Evolutionary conservation across 1,284 basidiomycete genomes (phyloP).

Genomic region (Anthracocystis setariae): DNA sequence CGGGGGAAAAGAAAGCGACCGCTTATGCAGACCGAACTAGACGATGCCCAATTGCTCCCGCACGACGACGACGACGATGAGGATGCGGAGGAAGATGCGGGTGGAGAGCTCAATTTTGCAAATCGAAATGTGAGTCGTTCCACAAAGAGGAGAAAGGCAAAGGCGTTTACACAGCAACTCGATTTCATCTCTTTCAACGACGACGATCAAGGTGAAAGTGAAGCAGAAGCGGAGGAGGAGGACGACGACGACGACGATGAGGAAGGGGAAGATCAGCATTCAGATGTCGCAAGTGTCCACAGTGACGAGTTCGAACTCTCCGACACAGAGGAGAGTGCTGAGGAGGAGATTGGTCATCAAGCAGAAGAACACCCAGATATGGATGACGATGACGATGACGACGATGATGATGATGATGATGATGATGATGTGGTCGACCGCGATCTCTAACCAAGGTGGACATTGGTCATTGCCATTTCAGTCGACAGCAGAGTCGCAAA

Average conservation of each 20-base stretch:
- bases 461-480: no score
- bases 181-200: slow-evolving; percentile 63
- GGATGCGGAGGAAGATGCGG: slow-evolving; percentile 23
- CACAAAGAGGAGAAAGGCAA: slow-evolving; percentile 26
- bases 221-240: slow-evolving; percentile 17
- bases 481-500: no score
- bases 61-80: slow-evolving; percentile 10
- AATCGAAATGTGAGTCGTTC: slow-evolving; percentile 5
- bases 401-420: slow-evolving; percentile 9
- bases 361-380: no score
- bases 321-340: slow-evolving; percentile 8
- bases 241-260: slow-evolving; percentile 15
- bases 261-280: slow-evolving; percentile 11
- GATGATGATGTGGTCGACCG: slow-evolving; percentile 44
- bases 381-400: no score
- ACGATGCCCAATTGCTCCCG: slow-evolving; percentile 10
- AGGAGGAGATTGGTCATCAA: neutral
- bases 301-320: slow-evolving; percentile 49
- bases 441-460: slow-evolving; percentile 10
- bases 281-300: slow-evolving; percentile 35
- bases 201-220: slow-evolving; percentile 33
- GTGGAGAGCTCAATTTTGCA: slow-evolving; percentile 18
- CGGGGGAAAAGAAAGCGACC: slow-evolving; percentile 31
- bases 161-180: slow-evolving; percentile 53
- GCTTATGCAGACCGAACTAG: slow-evolving; percentile 32